phyloP scores from a whole-genome alignment of 306 rosid species.

The Phaseolus lunatus region DNA sequence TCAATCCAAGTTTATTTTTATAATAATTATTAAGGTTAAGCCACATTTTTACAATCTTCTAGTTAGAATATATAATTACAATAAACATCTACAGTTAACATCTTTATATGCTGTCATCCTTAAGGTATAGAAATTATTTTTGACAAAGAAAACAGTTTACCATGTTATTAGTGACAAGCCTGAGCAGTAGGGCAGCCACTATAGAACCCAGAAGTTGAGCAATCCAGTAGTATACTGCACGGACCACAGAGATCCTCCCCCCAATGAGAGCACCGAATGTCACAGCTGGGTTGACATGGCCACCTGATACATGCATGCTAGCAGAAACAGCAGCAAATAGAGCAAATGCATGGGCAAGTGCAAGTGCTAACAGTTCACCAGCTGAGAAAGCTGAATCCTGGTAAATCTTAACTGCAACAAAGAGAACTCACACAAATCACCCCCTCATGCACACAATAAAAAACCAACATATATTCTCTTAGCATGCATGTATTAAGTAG shows the following conservation, averaged over 20 bases:
- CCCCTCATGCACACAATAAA: neutral
- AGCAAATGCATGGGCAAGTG: conserved; percentile 78
- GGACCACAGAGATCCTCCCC: conserved; percentile 81
- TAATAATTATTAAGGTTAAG: neutral
- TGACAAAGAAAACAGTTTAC: conserved; percentile 44
- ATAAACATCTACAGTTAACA: neutral
- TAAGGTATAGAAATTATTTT: neutral
- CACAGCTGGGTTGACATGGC: conserved; percentile 92
- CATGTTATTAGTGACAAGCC: conserved; percentile 85
- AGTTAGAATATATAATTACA: neutral
- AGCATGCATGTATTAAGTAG: neutral
- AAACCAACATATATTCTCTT: neutral
- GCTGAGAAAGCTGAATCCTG: conserved; percentile 63
- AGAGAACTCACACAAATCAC: neutral
- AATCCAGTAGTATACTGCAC: conserved; percentile 81
- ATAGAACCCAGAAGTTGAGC: conserved; percentile 89
- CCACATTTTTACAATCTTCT: neutral
- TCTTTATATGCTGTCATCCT: neutral
- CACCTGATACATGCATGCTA: conserved; percentile 84
- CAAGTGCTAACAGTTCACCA: conserved; percentile 63
- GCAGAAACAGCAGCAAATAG: conserved; percentile 77
- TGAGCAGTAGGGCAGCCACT: conserved; percentile 78
- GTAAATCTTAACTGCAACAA: conserved; percentile 73
- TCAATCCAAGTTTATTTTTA: too few relatives aligned
- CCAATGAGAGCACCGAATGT: conserved; percentile 90